Evolutionary conservation across 2,329 filamentous ascomycete species (phyloP).

Genomic region (Nemania sp.): DNA sequence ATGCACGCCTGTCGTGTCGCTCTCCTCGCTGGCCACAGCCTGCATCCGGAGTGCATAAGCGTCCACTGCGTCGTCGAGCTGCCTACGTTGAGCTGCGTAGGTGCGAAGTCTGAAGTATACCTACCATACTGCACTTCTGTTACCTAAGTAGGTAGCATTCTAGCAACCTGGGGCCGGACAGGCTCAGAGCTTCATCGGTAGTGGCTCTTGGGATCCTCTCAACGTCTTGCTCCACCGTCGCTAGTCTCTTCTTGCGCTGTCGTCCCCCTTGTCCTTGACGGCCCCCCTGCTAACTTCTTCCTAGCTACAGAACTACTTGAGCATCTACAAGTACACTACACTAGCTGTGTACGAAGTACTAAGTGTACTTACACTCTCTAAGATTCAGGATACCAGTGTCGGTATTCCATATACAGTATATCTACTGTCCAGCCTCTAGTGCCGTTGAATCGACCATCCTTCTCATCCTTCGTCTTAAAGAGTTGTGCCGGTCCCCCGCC

Average conservation of each 20-base stretch:
- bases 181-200: conserved; percentile 15
- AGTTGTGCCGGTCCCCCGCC: conserved; percentile 14
- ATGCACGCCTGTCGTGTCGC: conserved; percentile 42
- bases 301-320: neutral
- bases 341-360: too few relatives aligned
- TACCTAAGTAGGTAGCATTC: too few relatives aligned
- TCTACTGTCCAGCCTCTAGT: neutral
- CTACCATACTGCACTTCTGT: too few relatives aligned
- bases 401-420: too few relatives aligned
- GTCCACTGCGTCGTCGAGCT: conserved; percentile 20
- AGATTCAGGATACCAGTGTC: too few relatives aligned
- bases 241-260: conserved; percentile 27
- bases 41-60: conserved; percentile 40
- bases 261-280: conserved; percentile 30
- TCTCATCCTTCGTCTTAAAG: conserved; percentile 10
- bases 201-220: conserved; percentile 8
- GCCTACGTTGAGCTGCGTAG: too few relatives aligned
- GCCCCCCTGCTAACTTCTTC: neutral
- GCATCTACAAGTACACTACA: neutral
- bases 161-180: too few relatives aligned
- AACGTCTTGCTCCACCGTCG: conserved; percentile 27
- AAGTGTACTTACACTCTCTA: too few relatives aligned
- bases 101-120: too few relatives aligned
- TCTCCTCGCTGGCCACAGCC: conserved; percentile 41
- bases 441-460: conserved; percentile 12